These are phyloP conservation scores for Gyromitra esculenta DNA, from an alignment of 2,329 filamentous ascomycete species.

Conservation along the genomic window DNA sequence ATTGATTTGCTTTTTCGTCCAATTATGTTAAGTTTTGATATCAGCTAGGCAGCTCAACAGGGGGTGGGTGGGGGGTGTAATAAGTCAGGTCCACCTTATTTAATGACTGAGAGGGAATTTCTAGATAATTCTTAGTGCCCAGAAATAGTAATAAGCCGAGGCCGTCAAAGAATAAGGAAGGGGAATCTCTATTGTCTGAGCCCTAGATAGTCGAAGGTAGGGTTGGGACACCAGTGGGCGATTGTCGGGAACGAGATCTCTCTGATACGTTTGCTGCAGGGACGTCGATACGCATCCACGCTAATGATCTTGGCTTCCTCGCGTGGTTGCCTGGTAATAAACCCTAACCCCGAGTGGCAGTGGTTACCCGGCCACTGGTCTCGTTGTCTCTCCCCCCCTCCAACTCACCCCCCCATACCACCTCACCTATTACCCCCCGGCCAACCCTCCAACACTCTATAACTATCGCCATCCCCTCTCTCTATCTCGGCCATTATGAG, in stretches of 20 bases:
- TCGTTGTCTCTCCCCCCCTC: conserved; percentile 38
- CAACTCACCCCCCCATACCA: conserved; percentile 36
- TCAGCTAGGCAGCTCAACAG: neutral
- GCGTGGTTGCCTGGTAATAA: conserved; percentile 5
- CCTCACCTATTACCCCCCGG: conserved; percentile 19
- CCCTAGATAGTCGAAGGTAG: neutral
- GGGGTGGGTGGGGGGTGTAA: neutral
- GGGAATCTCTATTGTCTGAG: neutral
- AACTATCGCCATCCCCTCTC: conserved; percentile 1
- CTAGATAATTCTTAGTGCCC: neutral
- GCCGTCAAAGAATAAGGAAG: neutral
- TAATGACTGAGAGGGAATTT: neutral
- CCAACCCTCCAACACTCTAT: conserved; percentile 19
- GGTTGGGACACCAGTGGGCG: neutral
- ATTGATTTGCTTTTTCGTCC: conserved; percentile 4
- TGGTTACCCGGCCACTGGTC: conserved; percentile 41
- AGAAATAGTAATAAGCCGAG: neutral
- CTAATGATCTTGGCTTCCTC: conserved; percentile 29
- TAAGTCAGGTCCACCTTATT: conserved; percentile 17
- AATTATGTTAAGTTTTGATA: conserved; percentile 25
- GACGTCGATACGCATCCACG: conserved; percentile 29
- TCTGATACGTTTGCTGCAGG: conserved; percentile 30
- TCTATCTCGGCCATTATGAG: conserved; percentile 38
- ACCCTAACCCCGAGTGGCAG: neutral
- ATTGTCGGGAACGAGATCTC: conserved; percentile 15